phyloP scores from a whole-genome alignment of 768 basidiomycete species.

The Solioccasus polychromus region DNA sequence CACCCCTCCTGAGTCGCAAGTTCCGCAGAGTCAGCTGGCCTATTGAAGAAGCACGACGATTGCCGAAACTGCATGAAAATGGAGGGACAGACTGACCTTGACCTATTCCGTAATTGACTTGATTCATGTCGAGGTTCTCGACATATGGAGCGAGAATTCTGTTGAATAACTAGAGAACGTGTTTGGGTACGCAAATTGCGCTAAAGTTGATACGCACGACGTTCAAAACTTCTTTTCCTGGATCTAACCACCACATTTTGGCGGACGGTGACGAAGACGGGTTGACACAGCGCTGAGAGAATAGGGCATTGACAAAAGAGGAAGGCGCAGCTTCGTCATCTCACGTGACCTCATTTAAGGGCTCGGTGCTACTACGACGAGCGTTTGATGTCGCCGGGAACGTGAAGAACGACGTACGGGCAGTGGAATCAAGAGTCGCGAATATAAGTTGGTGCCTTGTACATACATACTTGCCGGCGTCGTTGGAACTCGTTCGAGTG shows the following conservation, averaged over 20 bases:
- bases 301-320: slow-evolving; percentile 31
- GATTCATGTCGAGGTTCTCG: slow-evolving; percentile 92
- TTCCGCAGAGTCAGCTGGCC: slow-evolving; percentile 78
- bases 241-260: slow-evolving; percentile 85
- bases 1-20: slow-evolving; percentile 87
- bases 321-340: slow-evolving; percentile 22
- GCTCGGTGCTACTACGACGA: too few relatives aligned
- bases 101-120: slow-evolving; percentile 90
- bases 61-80: background rate
- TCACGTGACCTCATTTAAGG: slow-evolving; percentile 31
- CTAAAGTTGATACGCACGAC: slow-evolving; percentile 42
- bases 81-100: slow-evolving; percentile 50
- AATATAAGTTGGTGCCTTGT: too few relatives aligned
- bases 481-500: too few relatives aligned
- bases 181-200: background rate
- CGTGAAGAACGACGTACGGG: too few relatives aligned
- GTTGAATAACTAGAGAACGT: slow-evolving; percentile 64
- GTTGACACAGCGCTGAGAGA: slow-evolving; percentile 1
- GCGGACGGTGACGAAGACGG: background rate
- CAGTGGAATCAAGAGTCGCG: too few relatives aligned
- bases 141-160: slow-evolving; percentile 93
- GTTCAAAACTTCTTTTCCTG: slow-evolving; percentile 80
- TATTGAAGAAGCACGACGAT: slow-evolving; percentile 29
- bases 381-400: too few relatives aligned
- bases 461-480: too few relatives aligned